These are phyloP conservation scores for Toxoplasma gondii DNA, from an alignment of 169 alveolate species.

Conservation along the genomic window DNA sequence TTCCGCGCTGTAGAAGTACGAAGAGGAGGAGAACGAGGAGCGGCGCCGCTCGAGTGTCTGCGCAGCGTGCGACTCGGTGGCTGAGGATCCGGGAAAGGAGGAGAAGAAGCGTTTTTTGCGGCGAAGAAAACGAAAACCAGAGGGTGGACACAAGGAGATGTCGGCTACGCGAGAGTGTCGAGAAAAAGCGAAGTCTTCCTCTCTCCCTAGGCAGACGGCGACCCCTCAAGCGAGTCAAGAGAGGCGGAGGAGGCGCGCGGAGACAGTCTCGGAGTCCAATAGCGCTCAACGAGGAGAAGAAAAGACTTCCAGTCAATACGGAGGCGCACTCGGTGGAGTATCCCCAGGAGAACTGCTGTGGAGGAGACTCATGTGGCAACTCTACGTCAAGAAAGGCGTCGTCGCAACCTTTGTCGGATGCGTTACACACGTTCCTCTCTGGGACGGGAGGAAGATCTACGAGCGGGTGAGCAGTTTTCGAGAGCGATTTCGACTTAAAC, in stretches of 20 bases:
- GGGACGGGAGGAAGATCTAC: not conserved
- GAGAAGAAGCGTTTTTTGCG: not conserved
- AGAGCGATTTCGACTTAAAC: too few relatives aligned
- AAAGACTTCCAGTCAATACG: too few relatives aligned
- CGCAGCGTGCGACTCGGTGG: not conserved
- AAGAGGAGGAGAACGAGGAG: slow-evolving; percentile 3
- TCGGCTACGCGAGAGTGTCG: too few relatives aligned
- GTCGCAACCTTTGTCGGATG: slow-evolving; percentile 42
- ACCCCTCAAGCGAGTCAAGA: too few relatives aligned
- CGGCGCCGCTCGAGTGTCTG: not conserved
- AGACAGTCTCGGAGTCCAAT: too few relatives aligned
- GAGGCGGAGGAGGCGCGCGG: too few relatives aligned
- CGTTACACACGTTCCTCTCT: slow-evolving; percentile 50
- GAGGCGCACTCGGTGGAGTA: too few relatives aligned
- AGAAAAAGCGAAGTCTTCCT: too few relatives aligned
- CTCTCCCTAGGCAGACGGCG: too few relatives aligned
- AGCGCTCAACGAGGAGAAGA: too few relatives aligned
- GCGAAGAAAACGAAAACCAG: not conserved
- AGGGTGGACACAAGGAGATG: not conserved
- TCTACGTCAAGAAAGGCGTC: slow-evolving; percentile 42
- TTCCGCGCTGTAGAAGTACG: not conserved
- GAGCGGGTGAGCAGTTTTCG: not conserved
- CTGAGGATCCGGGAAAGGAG: not conserved
- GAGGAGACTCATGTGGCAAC: slow-evolving; percentile 47
- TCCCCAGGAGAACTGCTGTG: slow-evolving; percentile 24